Conservation (phyloP, 2,329 filamentous ascomycete genomes). For the Fonsecaea pedrosoi region DNA sequence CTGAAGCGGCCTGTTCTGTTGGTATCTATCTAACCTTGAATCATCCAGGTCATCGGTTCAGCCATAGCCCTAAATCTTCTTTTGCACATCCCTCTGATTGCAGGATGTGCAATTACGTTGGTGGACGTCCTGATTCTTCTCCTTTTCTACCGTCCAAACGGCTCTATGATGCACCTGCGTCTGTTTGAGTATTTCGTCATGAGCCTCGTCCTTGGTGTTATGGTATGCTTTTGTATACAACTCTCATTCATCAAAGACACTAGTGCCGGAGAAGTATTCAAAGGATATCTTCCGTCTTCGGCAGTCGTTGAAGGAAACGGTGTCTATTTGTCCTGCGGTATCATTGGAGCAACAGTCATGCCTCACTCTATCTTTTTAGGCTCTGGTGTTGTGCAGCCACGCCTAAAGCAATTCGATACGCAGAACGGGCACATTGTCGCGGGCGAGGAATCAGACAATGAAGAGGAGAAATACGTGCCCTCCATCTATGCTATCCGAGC, state of each 20-base stretch:
- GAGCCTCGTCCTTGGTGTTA: constrained; percentile 61
- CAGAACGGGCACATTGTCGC: constrained; percentile 44
- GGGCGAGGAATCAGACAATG: constrained; percentile 43
- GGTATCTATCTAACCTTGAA: not conserved
- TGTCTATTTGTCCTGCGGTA: constrained; percentile 62
- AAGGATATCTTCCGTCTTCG: constrained; percentile 61
- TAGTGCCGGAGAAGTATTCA: constrained; percentile 60
- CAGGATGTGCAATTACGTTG: constrained; percentile 64
- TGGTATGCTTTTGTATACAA: constrained; percentile 64
- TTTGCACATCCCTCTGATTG: constrained; percentile 60
- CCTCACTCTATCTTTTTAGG: constrained; percentile 66
- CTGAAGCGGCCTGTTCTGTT: not conserved
- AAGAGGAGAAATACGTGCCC: constrained; percentile 70
- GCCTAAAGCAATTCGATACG: constrained; percentile 57
- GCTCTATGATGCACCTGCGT: constrained; percentile 59
- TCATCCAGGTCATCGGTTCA: constrained; percentile 60
- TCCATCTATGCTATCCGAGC: constrained; percentile 74
- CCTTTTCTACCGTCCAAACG: constrained; percentile 61
- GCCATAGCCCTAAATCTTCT: constrained; percentile 64
- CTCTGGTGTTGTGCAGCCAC: constrained; percentile 62
- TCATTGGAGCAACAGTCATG: constrained; percentile 63
- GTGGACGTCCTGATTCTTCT: constrained; percentile 64
- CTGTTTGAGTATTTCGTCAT: constrained; percentile 63
- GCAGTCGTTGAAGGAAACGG: constrained; percentile 60
- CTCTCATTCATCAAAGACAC: constrained; percentile 60